These are phyloP conservation scores for Phytophthora boehmeriae DNA, from an alignment of 352 stramenopile species.

Conservation along the genomic window DNA sequence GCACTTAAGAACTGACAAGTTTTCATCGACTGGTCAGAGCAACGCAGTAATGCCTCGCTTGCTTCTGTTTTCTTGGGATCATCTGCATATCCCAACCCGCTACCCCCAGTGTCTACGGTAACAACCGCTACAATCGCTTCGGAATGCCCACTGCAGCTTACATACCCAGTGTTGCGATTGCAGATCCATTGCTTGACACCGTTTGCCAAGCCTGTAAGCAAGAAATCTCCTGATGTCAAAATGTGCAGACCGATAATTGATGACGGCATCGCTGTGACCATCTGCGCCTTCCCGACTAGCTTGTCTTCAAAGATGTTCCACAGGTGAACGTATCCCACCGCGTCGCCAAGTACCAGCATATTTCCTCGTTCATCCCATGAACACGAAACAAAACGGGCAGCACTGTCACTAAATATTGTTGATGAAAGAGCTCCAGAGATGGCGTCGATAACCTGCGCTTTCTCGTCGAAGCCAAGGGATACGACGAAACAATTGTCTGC, in stretches of 20 bases:
- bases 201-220: slow-evolving; percentile 47
- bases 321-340: slow-evolving; percentile 53
- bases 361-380: slow-evolving; percentile 61
- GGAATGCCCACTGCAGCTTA: slow-evolving; percentile 53
- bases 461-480: slow-evolving; percentile 78
- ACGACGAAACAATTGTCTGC: slow-evolving; percentile 76
- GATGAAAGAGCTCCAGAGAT: slow-evolving; percentile 62
- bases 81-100: slow-evolving; percentile 19
- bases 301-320: slow-evolving; percentile 79
- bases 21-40: slow-evolving; percentile 11
- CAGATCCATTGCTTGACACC: slow-evolving; percentile 68
- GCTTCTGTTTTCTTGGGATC: not conserved
- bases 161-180: slow-evolving; percentile 66
- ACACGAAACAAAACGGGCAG: slow-evolving; percentile 60
- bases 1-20: slow-evolving; percentile 63
- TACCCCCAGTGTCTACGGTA: slow-evolving; percentile 34
- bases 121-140: slow-evolving; percentile 56
- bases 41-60: not conserved
- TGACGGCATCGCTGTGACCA: slow-evolving; percentile 25
- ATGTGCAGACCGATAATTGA: slow-evolving; percentile 21
- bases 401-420: slow-evolving; percentile 56
- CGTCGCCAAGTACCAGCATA: slow-evolving; percentile 61
- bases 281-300: slow-evolving; percentile 41
- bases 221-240: slow-evolving; percentile 37
- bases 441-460: slow-evolving; percentile 70